These are phyloP conservation scores for Ramicandelaber brevisporus DNA, from an alignment of 192 early-diverging fungal species.

Conservation along the genomic window DNA sequence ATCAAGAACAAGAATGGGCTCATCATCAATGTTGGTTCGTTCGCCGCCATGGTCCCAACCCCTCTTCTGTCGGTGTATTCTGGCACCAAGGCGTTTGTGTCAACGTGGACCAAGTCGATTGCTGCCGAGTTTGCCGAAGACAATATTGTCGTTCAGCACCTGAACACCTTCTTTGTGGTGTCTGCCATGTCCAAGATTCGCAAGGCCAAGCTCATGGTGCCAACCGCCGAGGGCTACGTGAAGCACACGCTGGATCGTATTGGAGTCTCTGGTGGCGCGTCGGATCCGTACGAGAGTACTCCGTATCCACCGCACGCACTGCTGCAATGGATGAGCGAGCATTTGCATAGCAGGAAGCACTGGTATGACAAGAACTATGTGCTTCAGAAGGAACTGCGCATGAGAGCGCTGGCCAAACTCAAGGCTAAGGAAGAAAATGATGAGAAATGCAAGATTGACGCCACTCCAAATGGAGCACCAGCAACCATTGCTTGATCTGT, in stretches of 20 bases:
- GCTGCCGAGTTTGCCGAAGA: slow-evolving; percentile 42
- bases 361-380: slow-evolving; percentile 12
- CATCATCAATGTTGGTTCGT: slow-evolving; percentile 83
- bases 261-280: slow-evolving; percentile 35
- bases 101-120: slow-evolving; percentile 70
- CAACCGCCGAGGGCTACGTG: slow-evolving; percentile 59
- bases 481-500: neutral
- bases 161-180: slow-evolving; percentile 91
- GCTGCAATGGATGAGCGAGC: slow-evolving; percentile 11
- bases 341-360: slow-evolving; percentile 10
- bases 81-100: slow-evolving; percentile 78
- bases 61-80: slow-evolving; percentile 77
- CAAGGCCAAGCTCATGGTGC: slow-evolving; percentile 49
- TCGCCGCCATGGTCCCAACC: slow-evolving; percentile 59
- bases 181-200: slow-evolving; percentile 88
- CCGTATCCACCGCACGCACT: slow-evolving; percentile 15
- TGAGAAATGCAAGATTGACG: neutral
- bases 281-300: slow-evolving; percentile 21
- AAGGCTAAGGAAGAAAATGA: slow-evolving; percentile 4
- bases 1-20: slow-evolving; percentile 42
- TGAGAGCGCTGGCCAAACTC: slow-evolving; percentile 16
- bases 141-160: slow-evolving; percentile 64
- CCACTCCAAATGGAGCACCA: no score
- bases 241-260: slow-evolving; percentile 34
- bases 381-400: slow-evolving; percentile 12